Base-by-base conservation (phyloP, 2,329 filamentous ascomycete genomes). In the Fonsecaea pedrosoi region DNA sequence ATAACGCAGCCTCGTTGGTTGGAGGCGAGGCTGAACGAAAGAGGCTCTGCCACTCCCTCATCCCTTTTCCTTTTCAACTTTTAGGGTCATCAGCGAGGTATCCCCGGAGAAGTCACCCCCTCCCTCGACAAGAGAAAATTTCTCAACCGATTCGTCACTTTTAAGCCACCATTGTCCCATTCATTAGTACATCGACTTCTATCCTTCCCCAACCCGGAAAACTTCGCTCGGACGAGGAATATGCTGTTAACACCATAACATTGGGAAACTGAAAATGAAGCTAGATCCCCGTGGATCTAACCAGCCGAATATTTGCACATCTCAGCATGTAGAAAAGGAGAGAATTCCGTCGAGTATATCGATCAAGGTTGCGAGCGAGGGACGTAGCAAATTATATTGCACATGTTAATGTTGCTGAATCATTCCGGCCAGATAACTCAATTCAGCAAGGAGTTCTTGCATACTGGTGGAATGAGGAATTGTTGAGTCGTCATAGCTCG, bases 401-500 rank as follows among this genome's bases (percentile, higher is more conserved):
- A 8, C 25, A 54, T 54, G 42, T 86, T 82, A 66, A 70, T 68
- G 55, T 7, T 69, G 69, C 25, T 69, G 70, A 38, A 85, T 84
- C 66, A 82, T 77, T 61, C 78, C 78, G 30, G 82, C 81, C 48
- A 85, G 74, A 72, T 85, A 85, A 62, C 82, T 82, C 74, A 85
- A 75, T 68, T 85, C 83, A 68, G 82, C 80, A 72, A 85, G 77
- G 65, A 85, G 74, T 69, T 83, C 79, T 69, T 81, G 79, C 76
- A 85, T 81, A 18, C 78, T 78, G 40, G 73, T 77, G 55, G 73
- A 74, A 65, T 77, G 77, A 2, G 75, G 72, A 32, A 75, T 53
- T 13, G 50, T 42, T 3, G 60, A 32, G 5, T 48, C 63, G 58
- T 57, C 35, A n/a, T 56, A 42, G 9, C 21, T 48, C 7, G 53